These are phyloP conservation scores for Penicillium malachiteum DNA, from an alignment of 495 filamentous ascomycete species.

Conservation along the genomic window DNA sequence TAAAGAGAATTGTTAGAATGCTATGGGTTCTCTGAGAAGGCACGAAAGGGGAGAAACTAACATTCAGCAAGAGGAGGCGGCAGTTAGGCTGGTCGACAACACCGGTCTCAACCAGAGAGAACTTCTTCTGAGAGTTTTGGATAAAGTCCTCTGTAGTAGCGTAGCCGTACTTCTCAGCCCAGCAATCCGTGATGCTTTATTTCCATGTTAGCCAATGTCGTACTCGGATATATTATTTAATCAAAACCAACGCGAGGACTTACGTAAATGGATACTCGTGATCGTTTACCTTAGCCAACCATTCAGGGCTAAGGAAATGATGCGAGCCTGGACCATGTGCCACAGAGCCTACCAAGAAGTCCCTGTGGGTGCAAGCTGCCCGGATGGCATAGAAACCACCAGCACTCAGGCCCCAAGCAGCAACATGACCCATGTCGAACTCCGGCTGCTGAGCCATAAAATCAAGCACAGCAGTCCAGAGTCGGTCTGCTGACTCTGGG, in stretches of 20 bases:
- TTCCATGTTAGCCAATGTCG: conserved; percentile 4
- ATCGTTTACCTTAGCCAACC: conserved; percentile 65
- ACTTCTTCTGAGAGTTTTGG: conserved; percentile 61
- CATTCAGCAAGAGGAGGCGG: conserved; percentile 67
- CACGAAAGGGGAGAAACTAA: conserved; percentile 26
- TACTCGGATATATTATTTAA: background rate
- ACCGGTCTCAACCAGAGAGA: conserved; percentile 70
- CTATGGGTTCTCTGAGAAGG: background rate
- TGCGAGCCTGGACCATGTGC: conserved; percentile 73
- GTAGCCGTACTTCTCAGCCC: conserved; percentile 73
- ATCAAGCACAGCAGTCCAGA: conserved; percentile 58
- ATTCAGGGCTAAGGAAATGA: conserved; percentile 63
- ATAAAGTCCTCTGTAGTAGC: conserved; percentile 57
- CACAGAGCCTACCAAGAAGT: conserved; percentile 57
- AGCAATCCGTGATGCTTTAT: conserved; percentile 55
- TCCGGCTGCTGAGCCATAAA: conserved; percentile 59
- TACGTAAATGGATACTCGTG: conserved; percentile 77
- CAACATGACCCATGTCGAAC: conserved; percentile 62
- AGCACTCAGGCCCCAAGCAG: conserved; percentile 70
- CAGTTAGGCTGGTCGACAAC: conserved; percentile 63
- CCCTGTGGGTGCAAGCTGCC: conserved; percentile 67
- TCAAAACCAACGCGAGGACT: conserved; percentile 20
- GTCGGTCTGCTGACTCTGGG: conserved; percentile 49
- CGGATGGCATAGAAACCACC: conserved; percentile 79
- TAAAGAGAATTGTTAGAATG: conserved; percentile 26